Evolutionary conservation across 225 moss, liverwort and hornwort genomes (phyloP).

Genomic region (Physcomitrium patens): DNA sequence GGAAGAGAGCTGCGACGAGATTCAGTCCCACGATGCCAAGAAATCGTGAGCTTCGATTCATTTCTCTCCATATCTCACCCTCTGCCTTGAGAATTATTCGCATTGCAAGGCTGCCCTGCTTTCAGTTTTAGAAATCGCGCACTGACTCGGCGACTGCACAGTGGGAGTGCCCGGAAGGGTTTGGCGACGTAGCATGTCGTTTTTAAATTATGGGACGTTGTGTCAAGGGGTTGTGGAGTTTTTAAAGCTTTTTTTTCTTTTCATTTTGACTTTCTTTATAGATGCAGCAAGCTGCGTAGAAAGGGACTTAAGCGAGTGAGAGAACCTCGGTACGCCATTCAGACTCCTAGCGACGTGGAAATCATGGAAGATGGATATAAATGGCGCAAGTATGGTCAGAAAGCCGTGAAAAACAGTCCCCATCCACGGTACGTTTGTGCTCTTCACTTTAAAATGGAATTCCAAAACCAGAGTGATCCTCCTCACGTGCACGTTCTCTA

Average conservation of each 20-base stretch:
- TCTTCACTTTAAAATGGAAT: not conserved
- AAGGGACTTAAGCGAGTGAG: conserved; percentile 62
- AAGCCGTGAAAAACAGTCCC: conserved; percentile 66
- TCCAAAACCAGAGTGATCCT: no score
- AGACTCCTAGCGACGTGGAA: conserved; percentile 63
- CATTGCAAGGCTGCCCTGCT: not conserved
- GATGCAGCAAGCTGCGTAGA: conserved; percentile 48
- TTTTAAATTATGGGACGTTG: no score
- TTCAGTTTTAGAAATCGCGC: not conserved
- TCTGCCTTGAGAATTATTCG: no score
- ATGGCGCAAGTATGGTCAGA: conserved; percentile 72
- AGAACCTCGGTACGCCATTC: conserved; percentile 64
- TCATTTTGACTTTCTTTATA: conserved; percentile 11
- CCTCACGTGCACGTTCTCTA: no score
- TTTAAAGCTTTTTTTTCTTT: not conserved
- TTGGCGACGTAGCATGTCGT: no score
- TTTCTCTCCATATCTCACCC: not conserved
- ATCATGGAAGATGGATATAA: conserved; percentile 74
- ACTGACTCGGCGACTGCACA: not conserved
- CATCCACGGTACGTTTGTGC: conserved; percentile 46
- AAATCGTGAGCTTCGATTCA: conserved; percentile 49
- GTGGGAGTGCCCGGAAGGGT: not conserved
- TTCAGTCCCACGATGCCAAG: conserved; percentile 55
- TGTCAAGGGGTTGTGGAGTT: no score
- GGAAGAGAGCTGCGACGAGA: conserved; percentile 63